Percentiles rank a stretch among this genome's conserved stretches.
These are phyloP conservation scores for Chrysophaeum taylorii DNA, from an alignment of 352 stramenopile genomes.

Conservation along the genomic window DNA sequence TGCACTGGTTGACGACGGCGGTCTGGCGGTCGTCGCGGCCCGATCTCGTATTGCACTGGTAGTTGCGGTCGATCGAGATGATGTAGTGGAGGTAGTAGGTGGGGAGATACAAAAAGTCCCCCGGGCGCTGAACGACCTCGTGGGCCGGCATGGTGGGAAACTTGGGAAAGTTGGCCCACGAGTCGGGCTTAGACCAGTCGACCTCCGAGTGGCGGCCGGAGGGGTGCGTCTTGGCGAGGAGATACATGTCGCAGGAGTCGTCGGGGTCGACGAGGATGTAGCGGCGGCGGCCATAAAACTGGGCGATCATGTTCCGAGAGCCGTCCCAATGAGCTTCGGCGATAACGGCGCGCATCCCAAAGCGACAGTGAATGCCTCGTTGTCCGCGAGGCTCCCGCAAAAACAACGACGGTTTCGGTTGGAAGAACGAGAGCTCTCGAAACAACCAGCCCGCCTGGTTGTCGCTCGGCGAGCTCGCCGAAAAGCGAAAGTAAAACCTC, in stretches of 20 bases:
- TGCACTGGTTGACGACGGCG: constrained; percentile 7
- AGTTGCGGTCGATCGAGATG: constrained; percentile 54
- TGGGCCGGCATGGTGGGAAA: constrained; percentile 49
- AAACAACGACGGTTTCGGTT: constrained; percentile 54
- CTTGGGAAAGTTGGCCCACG: constrained; percentile 40
- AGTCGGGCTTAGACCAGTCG: constrained; percentile 72
- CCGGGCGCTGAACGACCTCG: constrained; percentile 75
- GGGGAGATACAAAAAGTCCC: constrained; percentile 84
- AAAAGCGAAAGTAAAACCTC: constrained; percentile 13
- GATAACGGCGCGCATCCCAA: constrained; percentile 81
- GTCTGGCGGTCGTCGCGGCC: background rate
- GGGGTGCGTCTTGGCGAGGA: constrained; percentile 62
- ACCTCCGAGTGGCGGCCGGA: constrained; percentile 71
- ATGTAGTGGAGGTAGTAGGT: constrained; percentile 91
- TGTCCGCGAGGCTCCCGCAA: constrained; percentile 62
- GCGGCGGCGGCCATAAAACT: constrained; percentile 71
- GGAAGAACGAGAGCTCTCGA: constrained; percentile 77
- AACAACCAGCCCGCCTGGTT: constrained; percentile 40
- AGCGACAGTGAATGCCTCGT: constrained; percentile 71
- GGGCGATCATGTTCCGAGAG: constrained; percentile 78
- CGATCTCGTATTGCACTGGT: constrained; percentile 48
- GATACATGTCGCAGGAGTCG: constrained; percentile 60
- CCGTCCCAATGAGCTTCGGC: constrained; percentile 82
- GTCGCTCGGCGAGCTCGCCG: background rate
- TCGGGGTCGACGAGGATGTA: constrained; percentile 81